phyloP scores from a whole-genome alignment of 2,329 filamentous ascomycete species.

The Penicillium sclerotigenum region DNA sequence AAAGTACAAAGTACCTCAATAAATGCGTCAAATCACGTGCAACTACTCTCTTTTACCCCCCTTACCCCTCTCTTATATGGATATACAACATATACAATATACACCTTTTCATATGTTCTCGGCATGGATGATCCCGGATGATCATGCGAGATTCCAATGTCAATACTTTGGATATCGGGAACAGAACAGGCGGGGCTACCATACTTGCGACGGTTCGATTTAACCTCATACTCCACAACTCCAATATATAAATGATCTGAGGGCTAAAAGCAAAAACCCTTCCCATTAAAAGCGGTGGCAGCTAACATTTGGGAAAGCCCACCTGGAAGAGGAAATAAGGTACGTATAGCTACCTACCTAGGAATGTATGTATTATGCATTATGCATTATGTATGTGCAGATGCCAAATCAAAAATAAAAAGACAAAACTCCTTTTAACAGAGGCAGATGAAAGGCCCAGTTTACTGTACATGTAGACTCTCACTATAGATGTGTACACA shows the following conservation, averaged over 20 bases:
- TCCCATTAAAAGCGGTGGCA: neutral
- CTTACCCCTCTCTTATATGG: neutral
- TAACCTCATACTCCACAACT: neutral
- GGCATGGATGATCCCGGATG: neutral
- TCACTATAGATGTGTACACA: neutral
- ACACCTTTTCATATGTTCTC: neutral
- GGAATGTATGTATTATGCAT: neutral
- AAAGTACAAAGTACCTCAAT: no score
- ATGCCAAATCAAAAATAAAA: neutral
- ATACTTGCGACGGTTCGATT: neutral
- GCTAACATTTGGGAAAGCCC: neutral
- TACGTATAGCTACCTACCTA: neutral
- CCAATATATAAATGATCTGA: neutral
- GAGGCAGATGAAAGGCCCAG: neutral
- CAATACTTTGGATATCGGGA: neutral
- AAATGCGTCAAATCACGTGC: no score
- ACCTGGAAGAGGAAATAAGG: neutral
- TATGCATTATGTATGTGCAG: neutral
- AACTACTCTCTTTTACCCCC: neutral
- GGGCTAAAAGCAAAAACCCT: no score
- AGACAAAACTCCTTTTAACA: neutral
- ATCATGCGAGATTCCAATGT: neutral
- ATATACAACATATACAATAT: no score
- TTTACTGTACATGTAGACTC: neutral
- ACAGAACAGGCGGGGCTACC: neutral